phyloP scores from a whole-genome alignment of 768 basidiomycete genomes.

The Suillus luteus region DNA sequence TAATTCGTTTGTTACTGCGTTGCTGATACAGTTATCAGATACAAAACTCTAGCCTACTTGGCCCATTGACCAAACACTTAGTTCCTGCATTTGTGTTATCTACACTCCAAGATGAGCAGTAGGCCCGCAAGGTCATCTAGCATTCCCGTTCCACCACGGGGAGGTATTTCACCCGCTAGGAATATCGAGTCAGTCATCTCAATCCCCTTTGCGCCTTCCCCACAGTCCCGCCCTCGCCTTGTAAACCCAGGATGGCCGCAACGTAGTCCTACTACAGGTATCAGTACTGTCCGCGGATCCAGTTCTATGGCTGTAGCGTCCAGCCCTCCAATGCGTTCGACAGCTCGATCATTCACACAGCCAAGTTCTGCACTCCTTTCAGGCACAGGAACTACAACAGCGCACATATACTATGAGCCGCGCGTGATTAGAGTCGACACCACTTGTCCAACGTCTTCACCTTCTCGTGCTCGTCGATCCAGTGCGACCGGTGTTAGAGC shows the following conservation, averaged over 20 bases:
- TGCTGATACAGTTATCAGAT: conserved; percentile 1
- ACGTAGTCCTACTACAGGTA: conserved; percentile 32
- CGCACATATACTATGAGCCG: conserved; percentile 53
- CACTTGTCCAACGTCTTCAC: conserved; percentile 47
- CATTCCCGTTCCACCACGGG: conserved; percentile 62
- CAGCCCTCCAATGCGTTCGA: conserved; percentile 42
- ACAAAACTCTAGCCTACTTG: background rate
- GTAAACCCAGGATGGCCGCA: conserved; percentile 35
- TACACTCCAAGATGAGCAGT: conserved; percentile 39
- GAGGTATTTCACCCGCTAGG: conserved; percentile 47
- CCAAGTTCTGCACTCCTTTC: conserved; percentile 28
- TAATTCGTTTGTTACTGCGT: background rate
- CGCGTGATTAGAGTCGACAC: conserved; percentile 65
- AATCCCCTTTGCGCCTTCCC: conserved; percentile 50
- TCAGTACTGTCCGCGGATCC: conserved; percentile 40
- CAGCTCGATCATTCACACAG: conserved; percentile 47
- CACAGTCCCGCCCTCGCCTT: conserved; percentile 43
- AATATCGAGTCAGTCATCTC: conserved; percentile 67
- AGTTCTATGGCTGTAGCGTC: conserved; percentile 29
- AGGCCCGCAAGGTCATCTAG: conserved; percentile 64
- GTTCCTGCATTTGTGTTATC: conserved; percentile 7
- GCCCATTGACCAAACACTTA: background rate
- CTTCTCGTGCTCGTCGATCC: conserved; percentile 49
- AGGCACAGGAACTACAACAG: conserved; percentile 32
- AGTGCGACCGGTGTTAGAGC: conserved; percentile 39